Conservation (phyloP, 371 early-diverging fungal species). For the Mortierella sp. region DNA sequence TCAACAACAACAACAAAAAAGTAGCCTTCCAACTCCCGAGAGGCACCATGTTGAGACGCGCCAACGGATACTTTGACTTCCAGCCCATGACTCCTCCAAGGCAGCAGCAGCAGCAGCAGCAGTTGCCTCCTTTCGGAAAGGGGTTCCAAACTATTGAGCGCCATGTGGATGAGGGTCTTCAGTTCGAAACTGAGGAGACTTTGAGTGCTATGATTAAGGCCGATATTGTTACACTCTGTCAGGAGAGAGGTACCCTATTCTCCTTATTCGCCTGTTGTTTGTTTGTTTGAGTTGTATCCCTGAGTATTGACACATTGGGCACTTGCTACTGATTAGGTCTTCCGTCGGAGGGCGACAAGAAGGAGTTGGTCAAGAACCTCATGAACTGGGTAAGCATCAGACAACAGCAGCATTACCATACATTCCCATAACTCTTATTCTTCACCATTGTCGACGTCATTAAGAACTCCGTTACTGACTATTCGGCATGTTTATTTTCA, state of each 20-base stretch:
- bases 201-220: conserved; percentile 73
- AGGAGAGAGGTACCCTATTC: conserved; percentile 71
- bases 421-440: not conserved
- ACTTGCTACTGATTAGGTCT: conserved; percentile 60
- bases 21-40: not conserved
- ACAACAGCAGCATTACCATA: not conserved
- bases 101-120: not conserved
- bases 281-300: not conserved
- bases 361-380: conserved; percentile 67
- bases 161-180: conserved; percentile 68
- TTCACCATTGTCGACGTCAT: not conserved
- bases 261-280: not conserved
- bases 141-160: conserved; percentile 65
- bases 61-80: conserved; percentile 46
- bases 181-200: conserved; percentile 61
- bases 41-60: conserved; percentile 44
- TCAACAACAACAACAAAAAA: not conserved
- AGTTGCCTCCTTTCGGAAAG: conserved; percentile 10
- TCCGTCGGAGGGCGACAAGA: conserved; percentile 73
- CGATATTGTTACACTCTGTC: conserved; percentile 79
- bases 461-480: not conserved
- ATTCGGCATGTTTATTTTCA: not conserved
- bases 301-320: not conserved
- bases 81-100: conserved; percentile 27
- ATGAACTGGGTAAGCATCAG: conserved; percentile 67